Evolutionary conservation across 1,284 basidiomycete genomes (phyloP).

Genomic region (Violaceomyces palustris): DNA sequence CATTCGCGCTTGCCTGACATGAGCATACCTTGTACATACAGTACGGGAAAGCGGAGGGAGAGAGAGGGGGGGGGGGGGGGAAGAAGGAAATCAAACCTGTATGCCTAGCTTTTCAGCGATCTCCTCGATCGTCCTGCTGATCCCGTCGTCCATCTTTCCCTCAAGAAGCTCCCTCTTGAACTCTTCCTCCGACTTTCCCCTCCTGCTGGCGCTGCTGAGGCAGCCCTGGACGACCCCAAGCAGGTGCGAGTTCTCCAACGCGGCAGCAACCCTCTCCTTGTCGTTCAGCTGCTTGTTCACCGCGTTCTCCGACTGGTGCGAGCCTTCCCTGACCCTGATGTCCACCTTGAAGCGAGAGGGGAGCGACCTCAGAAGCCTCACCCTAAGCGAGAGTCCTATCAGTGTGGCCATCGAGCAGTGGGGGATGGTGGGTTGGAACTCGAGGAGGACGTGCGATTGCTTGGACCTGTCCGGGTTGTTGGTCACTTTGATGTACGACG

Average conservation of each 20-base stretch:
- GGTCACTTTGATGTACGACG: slow-evolving; percentile 71
- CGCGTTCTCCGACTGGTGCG: slow-evolving; percentile 88
- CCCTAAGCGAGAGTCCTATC: slow-evolving; percentile 88
- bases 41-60: too few relatives aligned
- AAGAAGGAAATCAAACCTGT: too few relatives aligned
- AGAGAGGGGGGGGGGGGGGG: too few relatives aligned
- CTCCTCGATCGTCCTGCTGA: slow-evolving; percentile 31
- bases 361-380: slow-evolving; percentile 80
- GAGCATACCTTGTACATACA: too few relatives aligned
- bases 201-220: slow-evolving; percentile 59
- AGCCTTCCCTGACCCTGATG: slow-evolving; percentile 85
- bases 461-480: too few relatives aligned
- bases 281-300: slow-evolving; percentile 99
- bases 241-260: slow-evolving; percentile 83
- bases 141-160: too few relatives aligned
- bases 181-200: slow-evolving; percentile 46
- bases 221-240: slow-evolving; percentile 85
- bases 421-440: slow-evolving; percentile 84
- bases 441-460: slow-evolving; percentile 59
- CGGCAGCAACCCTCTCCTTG: slow-evolving; percentile 95
- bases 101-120: slow-evolving; percentile 22
- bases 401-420: slow-evolving; percentile 97
- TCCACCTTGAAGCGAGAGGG: slow-evolving; percentile 92
- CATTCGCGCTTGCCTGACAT: too few relatives aligned
- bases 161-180: slow-evolving; percentile 13